Base-by-base conservation (phyloP, 441 rosid species). In the Flueggea neowawraea region DNA sequence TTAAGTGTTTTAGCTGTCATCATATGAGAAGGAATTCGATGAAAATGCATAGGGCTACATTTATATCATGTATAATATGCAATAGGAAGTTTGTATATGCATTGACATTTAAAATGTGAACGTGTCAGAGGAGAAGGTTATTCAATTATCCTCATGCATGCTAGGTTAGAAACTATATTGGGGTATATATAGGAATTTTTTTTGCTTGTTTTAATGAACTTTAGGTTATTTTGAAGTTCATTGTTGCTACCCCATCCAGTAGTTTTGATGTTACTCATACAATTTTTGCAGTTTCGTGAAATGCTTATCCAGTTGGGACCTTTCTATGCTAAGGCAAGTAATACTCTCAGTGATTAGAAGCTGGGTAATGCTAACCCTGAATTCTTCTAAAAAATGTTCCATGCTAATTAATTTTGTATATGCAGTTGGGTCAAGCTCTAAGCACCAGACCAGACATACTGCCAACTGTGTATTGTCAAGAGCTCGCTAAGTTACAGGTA, bases 401-500 rank as follows among this genome's bases (percentile, higher is more conserved):
- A 36, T 36, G 41, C 41, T 36, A 36, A 36, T 36, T 36, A 36
- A 36, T 36, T 36, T 36, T 36, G 41, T 36, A 36, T 36, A 36
- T 36, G 4, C 96, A 91, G 99, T 96, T 95, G n/a, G 98, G 98
- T 58, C 99, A 95, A 86, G 98, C 96, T 63, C 80, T 91, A 72
- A 91, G 98, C 87, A 95, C 97, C n/a, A 91, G 98, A 75, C 87
- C 96, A 45, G 98, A 95, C 77, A 82, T 95, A 77, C 78, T 95
- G 74, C 90, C 99, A 12, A 67, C 82, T 44, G 72, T 91, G 32
- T 95, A 91, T 66, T 91, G 97, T 74, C 91, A 86, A 69, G 99
- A 95, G 81, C 99, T 95, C 77, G 84, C 91, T 43, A 88, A 95
- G 72, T 82, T 95, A 73, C 98, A 95, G 96, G 98, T 90, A 31